phyloP scores from a whole-genome alignment of 306 rosid species.

The Gillenia trifoliata region DNA sequence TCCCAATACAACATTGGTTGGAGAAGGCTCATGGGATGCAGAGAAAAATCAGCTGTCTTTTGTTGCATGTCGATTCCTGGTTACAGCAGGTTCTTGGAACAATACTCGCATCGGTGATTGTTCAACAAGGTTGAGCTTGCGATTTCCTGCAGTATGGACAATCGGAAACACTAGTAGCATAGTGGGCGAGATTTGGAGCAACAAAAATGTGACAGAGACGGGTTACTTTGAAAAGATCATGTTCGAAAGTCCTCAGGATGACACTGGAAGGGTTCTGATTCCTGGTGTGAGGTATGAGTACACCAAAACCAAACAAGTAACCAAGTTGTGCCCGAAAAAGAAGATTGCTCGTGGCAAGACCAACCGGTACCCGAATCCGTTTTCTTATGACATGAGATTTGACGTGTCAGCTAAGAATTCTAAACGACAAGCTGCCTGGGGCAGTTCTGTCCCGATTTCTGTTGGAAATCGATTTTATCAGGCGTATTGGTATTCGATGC shows the following conservation, averaged over 20 bases:
- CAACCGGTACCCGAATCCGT: constrained; percentile 14
- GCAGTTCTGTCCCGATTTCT: constrained; percentile 30
- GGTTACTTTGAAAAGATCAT: constrained; percentile 40
- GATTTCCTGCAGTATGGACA: constrained; percentile 45
- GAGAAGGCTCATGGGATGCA: constrained; percentile 63
- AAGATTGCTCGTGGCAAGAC: constrained; percentile 13
- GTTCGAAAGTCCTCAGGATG: constrained; percentile 7
- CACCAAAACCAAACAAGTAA: constrained; percentile 33
- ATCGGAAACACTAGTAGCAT: constrained; percentile 29
- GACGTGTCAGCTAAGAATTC: constrained; percentile 28
- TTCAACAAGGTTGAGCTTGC: constrained; percentile 40
- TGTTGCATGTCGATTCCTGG: constrained; percentile 38
- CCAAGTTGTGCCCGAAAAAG: constrained; percentile 25
- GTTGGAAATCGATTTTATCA: constrained; percentile 24
- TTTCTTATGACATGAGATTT: constrained; percentile 41
- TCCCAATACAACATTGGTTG: constrained; percentile 34
- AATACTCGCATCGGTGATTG: constrained; percentile 48
- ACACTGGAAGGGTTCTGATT: not conserved
- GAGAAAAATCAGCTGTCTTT: constrained; percentile 26
- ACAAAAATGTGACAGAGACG: constrained; percentile 26
- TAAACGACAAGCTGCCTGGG: constrained; percentile 14
- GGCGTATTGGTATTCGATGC: not conserved
- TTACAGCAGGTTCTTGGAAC: constrained; percentile 23
- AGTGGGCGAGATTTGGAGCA: constrained; percentile 61
- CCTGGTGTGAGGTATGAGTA: constrained; percentile 38